These are phyloP conservation scores for Diplodia sapinea DNA, from an alignment of 2,329 filamentous ascomycete genomes.

Conservation along the genomic window DNA sequence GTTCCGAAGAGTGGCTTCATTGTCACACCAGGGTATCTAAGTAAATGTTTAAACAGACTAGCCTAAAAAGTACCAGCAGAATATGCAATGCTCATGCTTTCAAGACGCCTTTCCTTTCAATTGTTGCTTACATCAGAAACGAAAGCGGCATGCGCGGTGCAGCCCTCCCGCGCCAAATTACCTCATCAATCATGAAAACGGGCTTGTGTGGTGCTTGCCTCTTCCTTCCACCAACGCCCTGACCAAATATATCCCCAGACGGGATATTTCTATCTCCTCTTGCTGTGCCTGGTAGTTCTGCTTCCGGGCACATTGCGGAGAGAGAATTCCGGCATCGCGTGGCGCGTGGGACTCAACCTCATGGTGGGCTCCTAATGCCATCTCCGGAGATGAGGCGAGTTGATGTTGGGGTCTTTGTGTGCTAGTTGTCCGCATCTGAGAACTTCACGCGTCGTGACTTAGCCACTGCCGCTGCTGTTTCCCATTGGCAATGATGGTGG, in stretches of 20 bases:
- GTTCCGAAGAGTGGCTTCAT: slow-evolving; percentile 14
- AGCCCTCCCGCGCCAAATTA: background rate
- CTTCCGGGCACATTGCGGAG: background rate
- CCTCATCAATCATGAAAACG: slow-evolving; percentile 11
- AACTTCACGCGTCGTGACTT: background rate
- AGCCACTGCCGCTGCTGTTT: slow-evolving; percentile 31
- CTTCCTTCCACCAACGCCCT: slow-evolving; percentile 17
- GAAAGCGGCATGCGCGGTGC: background rate
- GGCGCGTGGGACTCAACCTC: slow-evolving; percentile 15
- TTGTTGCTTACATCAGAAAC: slow-evolving; percentile 22
- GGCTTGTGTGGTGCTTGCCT: background rate
- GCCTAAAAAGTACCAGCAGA: background rate
- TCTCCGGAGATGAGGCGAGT: slow-evolving; percentile 4
- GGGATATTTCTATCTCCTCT: background rate
- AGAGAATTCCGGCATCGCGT: slow-evolving; percentile 1
- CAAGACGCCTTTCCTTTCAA: slow-evolving; percentile 11
- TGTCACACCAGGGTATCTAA: slow-evolving; percentile 27
- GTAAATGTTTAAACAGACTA: background rate
- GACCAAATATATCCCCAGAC: slow-evolving; percentile 22
- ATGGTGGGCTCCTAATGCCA: slow-evolving; percentile 6
- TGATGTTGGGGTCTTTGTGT: slow-evolving; percentile 12
- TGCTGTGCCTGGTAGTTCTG: slow-evolving; percentile 4
- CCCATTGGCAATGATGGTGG: slow-evolving; percentile 29
- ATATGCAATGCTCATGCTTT: slow-evolving; percentile 9
- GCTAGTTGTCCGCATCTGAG: background rate